phyloP scores from a whole-genome alignment of 2,329 filamentous ascomycete genomes.

The Macrophomina tecta region DNA sequence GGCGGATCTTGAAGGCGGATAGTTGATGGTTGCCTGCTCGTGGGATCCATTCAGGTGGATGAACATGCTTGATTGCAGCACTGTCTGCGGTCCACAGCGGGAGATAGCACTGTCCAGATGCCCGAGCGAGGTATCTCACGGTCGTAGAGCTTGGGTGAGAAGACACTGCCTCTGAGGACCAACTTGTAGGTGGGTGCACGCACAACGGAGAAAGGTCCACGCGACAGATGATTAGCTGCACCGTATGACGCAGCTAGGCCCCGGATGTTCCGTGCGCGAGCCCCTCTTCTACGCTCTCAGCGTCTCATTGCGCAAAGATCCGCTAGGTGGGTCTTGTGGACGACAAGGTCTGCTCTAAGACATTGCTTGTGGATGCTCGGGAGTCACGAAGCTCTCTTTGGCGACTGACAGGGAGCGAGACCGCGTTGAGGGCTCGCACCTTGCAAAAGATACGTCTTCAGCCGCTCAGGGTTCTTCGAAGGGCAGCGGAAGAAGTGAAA shows the following conservation, averaged over 20 bases:
- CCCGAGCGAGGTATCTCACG: not conserved
- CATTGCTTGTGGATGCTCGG: not conserved
- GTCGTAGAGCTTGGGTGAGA: not conserved
- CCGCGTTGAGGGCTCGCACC: not conserved
- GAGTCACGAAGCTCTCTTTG: not conserved
- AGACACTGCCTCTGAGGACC: not conserved
- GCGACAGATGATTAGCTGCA: not conserved
- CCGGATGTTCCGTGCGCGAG: not conserved
- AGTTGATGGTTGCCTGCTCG: not conserved
- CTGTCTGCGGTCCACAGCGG: not conserved
- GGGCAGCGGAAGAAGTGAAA: slow-evolving; percentile 9
- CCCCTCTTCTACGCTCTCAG: not conserved
- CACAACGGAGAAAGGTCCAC: too few species aligned
- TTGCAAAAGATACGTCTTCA: not conserved
- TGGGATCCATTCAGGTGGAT: not conserved
- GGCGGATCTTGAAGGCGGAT: not conserved
- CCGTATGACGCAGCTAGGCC: not conserved
- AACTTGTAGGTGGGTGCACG: not conserved
- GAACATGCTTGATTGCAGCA: not conserved
- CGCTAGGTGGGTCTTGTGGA: slow-evolving; percentile 11
- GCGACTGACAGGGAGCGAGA: slow-evolving; percentile 5
- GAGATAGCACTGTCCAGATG: not conserved
- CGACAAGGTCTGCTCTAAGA: not conserved
- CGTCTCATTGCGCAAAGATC: not conserved
- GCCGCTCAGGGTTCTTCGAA: not conserved